phyloP scores from a whole-genome alignment of 2,329 filamentous ascomycete genomes.

The Phaeosphaeriaceae sp. region DNA sequence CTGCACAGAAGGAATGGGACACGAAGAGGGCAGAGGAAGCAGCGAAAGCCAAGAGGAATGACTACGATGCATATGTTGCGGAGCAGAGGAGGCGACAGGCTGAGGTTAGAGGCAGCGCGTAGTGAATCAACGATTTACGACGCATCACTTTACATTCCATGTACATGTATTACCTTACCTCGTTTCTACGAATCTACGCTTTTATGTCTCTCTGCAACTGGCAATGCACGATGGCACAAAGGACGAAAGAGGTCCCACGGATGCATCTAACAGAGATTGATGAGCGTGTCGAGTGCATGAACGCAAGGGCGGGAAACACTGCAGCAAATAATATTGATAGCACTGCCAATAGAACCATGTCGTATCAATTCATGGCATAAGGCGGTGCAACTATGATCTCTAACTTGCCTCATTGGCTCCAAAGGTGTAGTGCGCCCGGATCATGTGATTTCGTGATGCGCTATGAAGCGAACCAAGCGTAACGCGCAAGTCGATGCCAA shows the following conservation, averaged over 20 bases:
- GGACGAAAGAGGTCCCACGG: too few relatives aligned
- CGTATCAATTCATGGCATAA: too few relatives aligned
- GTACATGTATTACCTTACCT: neutral
- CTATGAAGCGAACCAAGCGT: slow-evolving; percentile 3
- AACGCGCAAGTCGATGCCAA: slow-evolving; percentile 27
- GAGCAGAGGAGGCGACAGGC: slow-evolving; percentile 43
- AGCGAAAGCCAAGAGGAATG: slow-evolving; percentile 37
- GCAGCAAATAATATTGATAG: too few relatives aligned
- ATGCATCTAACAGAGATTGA: too few relatives aligned
- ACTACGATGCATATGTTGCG: slow-evolving; percentile 39
- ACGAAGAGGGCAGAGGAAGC: slow-evolving; percentile 34
- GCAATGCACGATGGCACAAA: too few relatives aligned
- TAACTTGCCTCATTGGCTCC: neutral
- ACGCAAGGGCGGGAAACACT: too few relatives aligned
- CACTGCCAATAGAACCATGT: too few relatives aligned
- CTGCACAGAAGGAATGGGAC: slow-evolving; percentile 44
- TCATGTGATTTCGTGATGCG: slow-evolving; percentile 38
- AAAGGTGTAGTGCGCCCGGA: neutral
- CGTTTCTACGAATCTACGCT: slow-evolving; percentile 30
- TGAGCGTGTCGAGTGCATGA: too few relatives aligned
- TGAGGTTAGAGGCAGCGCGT: slow-evolving; percentile 43
- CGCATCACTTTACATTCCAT: neutral
- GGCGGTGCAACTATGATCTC: neutral
- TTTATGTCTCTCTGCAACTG: too few relatives aligned
- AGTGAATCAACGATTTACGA: slow-evolving; percentile 24